These are phyloP conservation scores for Prunella vulgaris DNA, from an alignment of 257 asterid species.

Conservation along the genomic window DNA sequence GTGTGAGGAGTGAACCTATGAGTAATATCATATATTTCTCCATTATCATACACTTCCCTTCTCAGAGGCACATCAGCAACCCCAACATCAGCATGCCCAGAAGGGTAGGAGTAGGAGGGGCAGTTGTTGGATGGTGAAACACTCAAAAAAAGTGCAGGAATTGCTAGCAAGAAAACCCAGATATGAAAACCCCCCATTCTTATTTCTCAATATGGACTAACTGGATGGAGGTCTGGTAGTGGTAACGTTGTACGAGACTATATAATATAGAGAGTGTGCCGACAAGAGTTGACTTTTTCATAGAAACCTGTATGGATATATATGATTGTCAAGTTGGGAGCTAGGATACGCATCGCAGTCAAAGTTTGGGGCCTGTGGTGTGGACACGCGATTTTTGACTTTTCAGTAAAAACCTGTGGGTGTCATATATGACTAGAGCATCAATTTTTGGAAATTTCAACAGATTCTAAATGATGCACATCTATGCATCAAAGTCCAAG, in stretches of 20 bases:
- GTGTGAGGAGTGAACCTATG: constrained; percentile 61
- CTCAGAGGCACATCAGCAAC: constrained; percentile 28
- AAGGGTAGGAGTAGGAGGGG: constrained; percentile 33
- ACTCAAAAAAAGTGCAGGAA: constrained; percentile 18
- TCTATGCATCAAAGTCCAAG: constrained; percentile 60
- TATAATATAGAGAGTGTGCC: too few relatives aligned
- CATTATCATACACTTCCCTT: constrained; percentile 45
- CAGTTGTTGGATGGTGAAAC: constrained; percentile 26
- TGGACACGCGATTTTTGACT: too few relatives aligned
- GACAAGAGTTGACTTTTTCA: too few relatives aligned
- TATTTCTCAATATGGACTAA: background rate
- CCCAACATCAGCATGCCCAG: constrained; percentile 36
- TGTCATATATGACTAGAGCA: background rate
- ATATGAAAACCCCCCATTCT: constrained; percentile 39
- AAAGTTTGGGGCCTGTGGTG: background rate
- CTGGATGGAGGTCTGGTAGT: too few relatives aligned
- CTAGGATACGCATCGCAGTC: background rate
- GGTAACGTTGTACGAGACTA: too few relatives aligned
- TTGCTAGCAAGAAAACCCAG: constrained; percentile 25
- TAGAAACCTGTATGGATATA: too few relatives aligned
- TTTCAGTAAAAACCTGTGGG: background rate
- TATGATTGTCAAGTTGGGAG: too few relatives aligned
- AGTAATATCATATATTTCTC: constrained; percentile 66
- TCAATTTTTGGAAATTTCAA: background rate
- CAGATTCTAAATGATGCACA: background rate